Evolutionary conservation across 805 yeast genomes (phyloP), one percentile per base, ranked within the genome.

Genomic region (Metschnikowia matae): DNA sequence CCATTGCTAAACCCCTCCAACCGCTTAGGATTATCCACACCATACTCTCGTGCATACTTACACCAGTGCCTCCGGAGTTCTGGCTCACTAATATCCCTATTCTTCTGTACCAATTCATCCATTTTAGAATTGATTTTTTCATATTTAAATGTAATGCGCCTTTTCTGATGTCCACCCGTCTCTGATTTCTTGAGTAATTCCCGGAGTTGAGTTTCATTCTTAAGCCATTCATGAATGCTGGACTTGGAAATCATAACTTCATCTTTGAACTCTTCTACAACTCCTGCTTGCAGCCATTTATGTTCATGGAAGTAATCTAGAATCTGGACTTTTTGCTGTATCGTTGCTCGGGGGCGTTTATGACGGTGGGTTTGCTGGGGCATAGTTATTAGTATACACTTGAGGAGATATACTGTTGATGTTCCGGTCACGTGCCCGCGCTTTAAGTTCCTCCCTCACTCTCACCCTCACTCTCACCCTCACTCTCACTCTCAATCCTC

Each of bases 1-100:
- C 87, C 87, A 61, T 81, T 85, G 55, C 82, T 77, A 54, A 80
- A 82, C 14, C 75, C 71, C 26, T 71, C 73, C 49, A 78, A 62
- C 48, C 87, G 65, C 59, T 81, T 82, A 3, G 85, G 84, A 56
- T 82, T 83, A 6, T 75, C 79, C 2, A 82, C 84, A 8, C 85
- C 85, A 59, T 63, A 79, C 57, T 74, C 70, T 50, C 76, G 76
- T 2, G 84, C 85, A 57, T 71, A 79, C 31, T 71, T 65, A 13
- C 74, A 67, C 87, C 87, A 82, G 58, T 79, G 76, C 45, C 78
- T 81, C 36, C 85, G 65, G 41, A 82, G 62, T 5, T 80, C 66
- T 1, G 84, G 81, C 57, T 82, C 86, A 18, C 75, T 78, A 20
- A 81, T 70, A 1, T 79, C 78, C 54, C 77, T 73, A 33, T 73